Conservation (phyloP, 2,329 filamentous ascomycete species). For the Colletotrichum paranaense region DNA sequence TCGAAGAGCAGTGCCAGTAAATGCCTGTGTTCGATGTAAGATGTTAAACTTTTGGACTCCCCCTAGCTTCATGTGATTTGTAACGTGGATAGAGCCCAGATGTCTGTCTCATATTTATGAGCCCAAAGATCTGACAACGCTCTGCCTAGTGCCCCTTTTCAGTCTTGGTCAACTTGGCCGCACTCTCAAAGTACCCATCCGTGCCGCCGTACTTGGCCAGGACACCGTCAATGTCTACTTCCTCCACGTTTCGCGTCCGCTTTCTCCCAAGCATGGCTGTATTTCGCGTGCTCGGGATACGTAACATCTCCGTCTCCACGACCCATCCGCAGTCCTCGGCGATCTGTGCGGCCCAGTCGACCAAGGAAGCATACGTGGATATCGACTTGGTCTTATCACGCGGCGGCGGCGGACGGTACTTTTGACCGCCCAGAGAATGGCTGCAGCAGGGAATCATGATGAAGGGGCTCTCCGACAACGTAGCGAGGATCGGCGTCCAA, state of each 20-base stretch:
- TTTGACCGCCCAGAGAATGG: slow-evolving; percentile 82
- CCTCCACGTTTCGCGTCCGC: slow-evolving; percentile 41
- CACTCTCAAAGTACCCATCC: slow-evolving; percentile 68
- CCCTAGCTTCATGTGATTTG: background rate
- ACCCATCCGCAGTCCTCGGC: slow-evolving; percentile 78
- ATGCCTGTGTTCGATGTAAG: background rate
- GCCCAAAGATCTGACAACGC: background rate
- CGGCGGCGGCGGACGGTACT: slow-evolving; percentile 74
- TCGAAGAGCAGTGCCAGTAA: background rate
- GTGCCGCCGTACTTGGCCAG: slow-evolving; percentile 65
- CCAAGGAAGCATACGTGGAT: slow-evolving; percentile 86
- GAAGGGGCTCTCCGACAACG: slow-evolving; percentile 81
- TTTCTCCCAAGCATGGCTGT: slow-evolving; percentile 79
- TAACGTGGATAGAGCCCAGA: background rate
- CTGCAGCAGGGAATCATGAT: slow-evolving; percentile 97
- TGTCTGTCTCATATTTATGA: background rate
- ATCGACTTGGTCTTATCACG: slow-evolving; percentile 60
- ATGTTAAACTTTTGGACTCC: background rate
- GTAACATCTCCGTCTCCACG: slow-evolving; percentile 84
- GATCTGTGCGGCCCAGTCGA: slow-evolving; percentile 79
- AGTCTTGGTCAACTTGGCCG: slow-evolving; percentile 69
- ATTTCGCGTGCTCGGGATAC: slow-evolving; percentile 94
- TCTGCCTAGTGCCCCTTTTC: slow-evolving; percentile 50
- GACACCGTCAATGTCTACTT: slow-evolving; percentile 56
- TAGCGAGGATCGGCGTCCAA: slow-evolving; percentile 92